phyloP scores from a whole-genome alignment of 257 asterid genomes.

The Nicotiana undulata region DNA sequence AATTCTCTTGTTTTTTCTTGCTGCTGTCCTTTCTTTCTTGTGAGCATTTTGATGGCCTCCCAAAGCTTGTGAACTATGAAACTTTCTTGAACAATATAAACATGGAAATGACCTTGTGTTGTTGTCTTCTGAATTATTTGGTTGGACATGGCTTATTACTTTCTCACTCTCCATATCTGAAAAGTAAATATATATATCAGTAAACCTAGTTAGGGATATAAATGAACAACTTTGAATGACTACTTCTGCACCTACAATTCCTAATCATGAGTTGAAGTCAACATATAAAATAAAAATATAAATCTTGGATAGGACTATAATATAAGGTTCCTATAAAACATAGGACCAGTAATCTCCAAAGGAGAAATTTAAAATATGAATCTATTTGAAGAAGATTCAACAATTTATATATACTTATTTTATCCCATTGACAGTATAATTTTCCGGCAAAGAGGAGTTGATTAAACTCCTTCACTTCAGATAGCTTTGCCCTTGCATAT shows the following conservation, averaged over 20 bases:
- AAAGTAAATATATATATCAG: background rate
- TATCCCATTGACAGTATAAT: background rate
- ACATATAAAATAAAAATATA: background rate
- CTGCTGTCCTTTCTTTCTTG: constrained; percentile 83
- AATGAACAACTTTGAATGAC: background rate
- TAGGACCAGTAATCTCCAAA: background rate
- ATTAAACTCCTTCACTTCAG: too few relatives aligned
- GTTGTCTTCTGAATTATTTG: constrained; percentile 32
- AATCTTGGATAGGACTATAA: background rate
- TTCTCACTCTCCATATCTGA: constrained; percentile 50
- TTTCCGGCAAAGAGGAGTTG: too few relatives aligned
- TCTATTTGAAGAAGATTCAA: too few relatives aligned
- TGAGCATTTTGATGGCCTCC: constrained; percentile 98
- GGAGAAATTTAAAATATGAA: too few relatives aligned
- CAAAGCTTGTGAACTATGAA: constrained; percentile 84
- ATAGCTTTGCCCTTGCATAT: too few relatives aligned
- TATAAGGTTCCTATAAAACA: background rate
- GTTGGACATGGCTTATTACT: constrained; percentile 12
- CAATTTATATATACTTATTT: background rate
- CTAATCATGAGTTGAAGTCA: background rate
- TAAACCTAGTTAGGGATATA: background rate
- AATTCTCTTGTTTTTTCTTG: constrained; percentile 47
- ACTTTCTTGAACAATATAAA: constrained; percentile 69
- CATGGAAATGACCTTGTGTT: constrained; percentile 67
- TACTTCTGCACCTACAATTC: background rate